These are phyloP conservation scores for Diaporthe citri DNA, from an alignment of 2,329 filamentous ascomycete genomes.

Conservation along the genomic window DNA sequence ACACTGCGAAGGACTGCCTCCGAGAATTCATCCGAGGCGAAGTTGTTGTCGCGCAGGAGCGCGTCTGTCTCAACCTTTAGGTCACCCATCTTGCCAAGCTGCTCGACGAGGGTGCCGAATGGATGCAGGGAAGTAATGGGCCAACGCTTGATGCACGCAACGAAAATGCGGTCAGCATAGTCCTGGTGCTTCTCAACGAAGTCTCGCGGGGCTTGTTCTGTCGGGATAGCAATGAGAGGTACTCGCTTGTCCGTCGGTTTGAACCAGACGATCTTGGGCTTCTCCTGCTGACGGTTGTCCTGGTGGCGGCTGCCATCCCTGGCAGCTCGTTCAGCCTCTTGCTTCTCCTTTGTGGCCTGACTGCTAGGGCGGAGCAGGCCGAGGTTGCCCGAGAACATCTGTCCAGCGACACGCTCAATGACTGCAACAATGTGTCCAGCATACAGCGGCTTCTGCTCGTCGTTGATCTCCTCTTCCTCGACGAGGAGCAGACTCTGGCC, in stretches of 20 bases:
- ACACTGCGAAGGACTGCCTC: slow-evolving; percentile 96
- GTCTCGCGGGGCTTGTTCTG: slow-evolving; percentile 95
- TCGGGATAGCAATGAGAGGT: slow-evolving; percentile 96
- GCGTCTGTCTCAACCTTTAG: slow-evolving; percentile 98
- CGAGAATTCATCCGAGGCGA: slow-evolving; percentile 96
- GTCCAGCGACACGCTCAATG: slow-evolving; percentile 94
- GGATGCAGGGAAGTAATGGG: slow-evolving; percentile 99
- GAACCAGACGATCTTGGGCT: slow-evolving; percentile 99
- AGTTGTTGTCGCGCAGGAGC: slow-evolving; percentile 97
- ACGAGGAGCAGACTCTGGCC: slow-evolving; percentile 96
- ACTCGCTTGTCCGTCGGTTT: slow-evolving; percentile 99
- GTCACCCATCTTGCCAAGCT: slow-evolving; percentile 97
- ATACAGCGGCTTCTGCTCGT: slow-evolving; percentile 97
- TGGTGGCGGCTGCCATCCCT: slow-evolving; percentile 85
- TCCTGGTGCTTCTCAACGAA: slow-evolving; percentile 99
- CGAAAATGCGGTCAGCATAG: slow-evolving; percentile 97
- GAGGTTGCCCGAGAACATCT: slow-evolving; percentile 98
- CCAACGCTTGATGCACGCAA: slow-evolving; percentile 99
- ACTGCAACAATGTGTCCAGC: slow-evolving; percentile 98
- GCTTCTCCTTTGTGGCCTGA: slow-evolving; percentile 99
- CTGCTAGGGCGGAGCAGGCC: slow-evolving; percentile 95
- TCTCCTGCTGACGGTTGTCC: slow-evolving; percentile 89
- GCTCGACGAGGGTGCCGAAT: slow-evolving; percentile 96
- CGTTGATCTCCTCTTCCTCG: slow-evolving; percentile 98
- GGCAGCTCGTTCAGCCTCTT: slow-evolving; percentile 94